These are phyloP conservation scores for Pythium guiyangense DNA, from an alignment of 352 stramenopile genomes.

Conservation along the genomic window DNA sequence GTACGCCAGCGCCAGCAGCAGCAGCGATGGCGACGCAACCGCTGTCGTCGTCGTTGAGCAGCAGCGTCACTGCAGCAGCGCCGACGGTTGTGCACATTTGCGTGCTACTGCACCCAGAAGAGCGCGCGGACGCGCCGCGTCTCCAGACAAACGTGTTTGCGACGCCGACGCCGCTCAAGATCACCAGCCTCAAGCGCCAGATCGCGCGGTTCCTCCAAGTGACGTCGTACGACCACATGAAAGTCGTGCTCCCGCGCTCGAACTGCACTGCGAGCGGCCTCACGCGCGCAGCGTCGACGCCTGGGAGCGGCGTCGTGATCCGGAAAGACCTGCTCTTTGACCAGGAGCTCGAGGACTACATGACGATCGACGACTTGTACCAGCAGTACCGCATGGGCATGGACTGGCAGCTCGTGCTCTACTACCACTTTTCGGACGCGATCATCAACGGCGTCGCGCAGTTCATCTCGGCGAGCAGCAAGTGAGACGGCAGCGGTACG, in stretches of 20 bases:
- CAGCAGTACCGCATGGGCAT: slow-evolving; percentile 70
- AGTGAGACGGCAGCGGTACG: neutral
- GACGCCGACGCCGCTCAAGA: slow-evolving; percentile 61
- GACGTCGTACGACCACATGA: slow-evolving; percentile 37
- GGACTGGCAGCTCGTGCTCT: slow-evolving; percentile 61
- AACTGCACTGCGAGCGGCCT: slow-evolving; percentile 57
- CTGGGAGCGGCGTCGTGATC: slow-evolving; percentile 17
- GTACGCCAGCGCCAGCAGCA: neutral
- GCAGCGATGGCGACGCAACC: neutral
- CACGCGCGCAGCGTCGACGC: slow-evolving; percentile 13
- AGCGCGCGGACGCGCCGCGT: slow-evolving; percentile 22
- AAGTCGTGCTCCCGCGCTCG: slow-evolving; percentile 44
- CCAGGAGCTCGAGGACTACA: slow-evolving; percentile 67
- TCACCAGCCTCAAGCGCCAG: slow-evolving; percentile 72
- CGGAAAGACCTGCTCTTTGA: slow-evolving; percentile 68
- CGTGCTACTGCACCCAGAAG: slow-evolving; percentile 51
- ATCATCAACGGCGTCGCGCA: slow-evolving; percentile 67
- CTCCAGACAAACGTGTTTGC: slow-evolving; percentile 55
- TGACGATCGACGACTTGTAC: slow-evolving; percentile 78
- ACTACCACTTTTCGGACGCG: slow-evolving; percentile 73
- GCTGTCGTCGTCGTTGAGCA: neutral
- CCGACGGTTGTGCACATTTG: slow-evolving; percentile 42
- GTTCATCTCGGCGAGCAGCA: slow-evolving; percentile 32
- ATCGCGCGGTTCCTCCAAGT: slow-evolving; percentile 46
- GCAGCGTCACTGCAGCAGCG: neutral